These are phyloP conservation scores for Aspergillus nidulans DNA, from an alignment of 495 filamentous ascomycete genomes.

Conservation along the genomic window DNA sequence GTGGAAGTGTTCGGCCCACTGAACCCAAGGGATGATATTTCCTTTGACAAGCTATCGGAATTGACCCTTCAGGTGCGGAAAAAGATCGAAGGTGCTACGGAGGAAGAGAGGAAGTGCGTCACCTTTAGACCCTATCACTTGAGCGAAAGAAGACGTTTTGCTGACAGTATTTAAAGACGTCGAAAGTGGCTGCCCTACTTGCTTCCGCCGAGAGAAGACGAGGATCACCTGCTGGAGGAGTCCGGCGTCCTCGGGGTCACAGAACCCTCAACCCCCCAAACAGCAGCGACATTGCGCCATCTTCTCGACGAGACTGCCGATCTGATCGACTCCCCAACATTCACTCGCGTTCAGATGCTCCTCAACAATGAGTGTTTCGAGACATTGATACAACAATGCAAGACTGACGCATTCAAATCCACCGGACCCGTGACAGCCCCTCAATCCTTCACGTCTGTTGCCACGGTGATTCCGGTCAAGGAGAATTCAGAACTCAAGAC, in stretches of 20 bases:
- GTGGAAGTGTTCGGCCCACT: slow-evolving; percentile 79
- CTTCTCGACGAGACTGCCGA: slow-evolving; percentile 96
- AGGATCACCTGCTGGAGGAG: slow-evolving; percentile 76
- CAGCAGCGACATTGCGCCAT: slow-evolving; percentile 62
- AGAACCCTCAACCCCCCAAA: slow-evolving; percentile 36
- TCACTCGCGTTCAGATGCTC: slow-evolving; percentile 74
- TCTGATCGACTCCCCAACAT: slow-evolving; percentile 87
- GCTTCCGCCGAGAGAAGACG: slow-evolving; percentile 71
- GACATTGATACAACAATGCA: slow-evolving; percentile 72
- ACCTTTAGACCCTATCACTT: not conserved
- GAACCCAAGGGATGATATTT: slow-evolving; percentile 84
- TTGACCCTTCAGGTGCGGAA: slow-evolving; percentile 73
- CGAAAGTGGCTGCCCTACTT: slow-evolving; percentile 79
- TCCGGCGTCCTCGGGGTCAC: slow-evolving; percentile 66
- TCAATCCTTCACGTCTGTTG: slow-evolving; percentile 39
- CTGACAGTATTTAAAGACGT: slow-evolving; percentile 10
- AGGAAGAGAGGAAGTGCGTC: slow-evolving; percentile 58
- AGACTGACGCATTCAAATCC: slow-evolving; percentile 70
- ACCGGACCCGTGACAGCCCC: slow-evolving; percentile 39
- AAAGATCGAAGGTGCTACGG: slow-evolving; percentile 74
- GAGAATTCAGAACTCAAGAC: slow-evolving; percentile 45
- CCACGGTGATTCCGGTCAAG: slow-evolving; percentile 32
- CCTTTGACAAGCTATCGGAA: slow-evolving; percentile 68
- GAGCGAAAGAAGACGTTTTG: not conserved
- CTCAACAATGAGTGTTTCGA: slow-evolving; percentile 86